Evolutionary conservation across 2,329 filamentous ascomycete species (phyloP), one percentile per base, ranked within the genome.

Genomic region (Paracamarosporium sp.): DNA sequence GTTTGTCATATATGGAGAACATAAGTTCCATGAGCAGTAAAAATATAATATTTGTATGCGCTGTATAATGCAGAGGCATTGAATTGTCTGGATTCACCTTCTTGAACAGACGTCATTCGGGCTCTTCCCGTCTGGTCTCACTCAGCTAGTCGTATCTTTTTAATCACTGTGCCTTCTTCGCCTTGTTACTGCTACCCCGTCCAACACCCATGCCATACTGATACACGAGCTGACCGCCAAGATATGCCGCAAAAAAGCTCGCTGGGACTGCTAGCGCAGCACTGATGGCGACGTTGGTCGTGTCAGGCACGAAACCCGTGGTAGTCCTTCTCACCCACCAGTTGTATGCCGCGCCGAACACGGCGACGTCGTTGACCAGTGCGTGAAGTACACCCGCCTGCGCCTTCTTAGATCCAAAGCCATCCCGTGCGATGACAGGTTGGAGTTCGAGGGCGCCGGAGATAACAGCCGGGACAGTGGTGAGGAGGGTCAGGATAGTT

Each of bases 211-310:
- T 78, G 0, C 80, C 80, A 57, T 79, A 78, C 28, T 77, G 69
- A 62, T 82, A 82, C 5, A 79, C 78, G 59, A 82, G 58, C 8
- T 66, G 67, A 0, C 79, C 80, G 2, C 80, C 80, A 4, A 82
- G 68, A 56, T 78, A 79, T 12, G 79, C 79, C 3, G 72, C 73
- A 56, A 78, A 77, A 38, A 79, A 55, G 4, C 76, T 72, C 36
- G 75, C 58, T 1, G 72, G 72, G 3, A 71, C 62, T 5, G 74
- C 71, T 15, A 79, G 57, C 13, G 74, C 52, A 20, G 69, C 67
- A 61, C 78, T 79, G 1, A 79, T 61, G 15, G 74, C 38, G 0
- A 81, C 68, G 59, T 80, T 79, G 46, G 69, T 71, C 5, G 57
- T 62, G 13, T 60, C 71, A 1, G 78, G 77, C 50, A 69, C 71